Evolutionary conservation across 148 eudicot genomes (phyloP).

Genomic region (Camellia granthamiana): DNA sequence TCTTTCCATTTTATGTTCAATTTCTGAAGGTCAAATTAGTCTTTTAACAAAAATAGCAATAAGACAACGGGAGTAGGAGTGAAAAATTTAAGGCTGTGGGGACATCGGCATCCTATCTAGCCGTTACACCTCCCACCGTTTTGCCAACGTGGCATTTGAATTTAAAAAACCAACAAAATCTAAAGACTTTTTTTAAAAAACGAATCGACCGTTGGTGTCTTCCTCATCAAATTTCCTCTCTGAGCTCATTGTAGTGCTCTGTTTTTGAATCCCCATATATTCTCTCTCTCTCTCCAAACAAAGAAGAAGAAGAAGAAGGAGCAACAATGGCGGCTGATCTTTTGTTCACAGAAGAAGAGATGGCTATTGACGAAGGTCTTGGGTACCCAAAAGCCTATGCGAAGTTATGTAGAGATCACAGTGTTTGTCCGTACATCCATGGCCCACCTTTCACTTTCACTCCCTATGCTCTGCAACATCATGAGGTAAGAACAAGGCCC

Average conservation of each 20-base stretch:
- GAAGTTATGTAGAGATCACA: slow-evolving; percentile 72
- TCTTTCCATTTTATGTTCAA: not conserved
- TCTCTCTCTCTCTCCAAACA: not conserved
- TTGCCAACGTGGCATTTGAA: slow-evolving; percentile 12
- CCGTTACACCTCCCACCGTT: slow-evolving; percentile 46
- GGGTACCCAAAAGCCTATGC: slow-evolving; percentile 88
- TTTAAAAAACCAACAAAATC: not conserved
- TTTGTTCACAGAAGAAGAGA: slow-evolving; percentile 58
- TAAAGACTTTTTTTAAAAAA: slow-evolving; percentile 18
- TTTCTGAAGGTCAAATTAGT: not conserved
- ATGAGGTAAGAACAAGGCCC: slow-evolving; percentile 42
- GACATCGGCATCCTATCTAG: slow-evolving; percentile 31
- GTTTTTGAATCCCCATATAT: not conserved
- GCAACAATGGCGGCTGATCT: slow-evolving; percentile 50
- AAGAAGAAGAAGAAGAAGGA: not conserved
- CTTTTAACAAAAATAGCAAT: not conserved
- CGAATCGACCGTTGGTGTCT: slow-evolving; percentile 50
- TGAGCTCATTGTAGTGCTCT: slow-evolving; percentile 6
- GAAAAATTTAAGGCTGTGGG: slow-evolving; percentile 13
- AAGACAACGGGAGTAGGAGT: not conserved
- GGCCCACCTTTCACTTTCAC: slow-evolving; percentile 81
- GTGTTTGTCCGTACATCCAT: slow-evolving; percentile 54
- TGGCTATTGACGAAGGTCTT: slow-evolving; percentile 61
- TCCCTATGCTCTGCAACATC: slow-evolving; percentile 51
- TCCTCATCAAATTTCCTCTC: slow-evolving; percentile 22